Conservation (phyloP, 305 asterid species). For the Ajuga reptans region DNA sequence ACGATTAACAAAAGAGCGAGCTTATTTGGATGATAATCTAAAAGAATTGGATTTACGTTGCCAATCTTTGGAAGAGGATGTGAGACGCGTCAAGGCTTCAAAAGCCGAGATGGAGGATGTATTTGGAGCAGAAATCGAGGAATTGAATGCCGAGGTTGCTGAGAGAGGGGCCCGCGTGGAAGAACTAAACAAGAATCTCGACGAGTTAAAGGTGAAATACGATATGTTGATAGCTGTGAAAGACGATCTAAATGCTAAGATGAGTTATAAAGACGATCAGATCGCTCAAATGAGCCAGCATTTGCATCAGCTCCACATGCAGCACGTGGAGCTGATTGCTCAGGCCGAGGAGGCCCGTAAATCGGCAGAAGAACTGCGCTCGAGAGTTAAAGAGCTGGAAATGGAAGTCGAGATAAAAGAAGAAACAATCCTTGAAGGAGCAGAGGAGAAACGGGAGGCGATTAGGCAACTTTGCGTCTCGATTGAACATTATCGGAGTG, state of each 20-base stretch:
- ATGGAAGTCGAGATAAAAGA: constrained; percentile 47
- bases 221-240: constrained; percentile 27
- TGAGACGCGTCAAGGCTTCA: constrained; percentile 47
- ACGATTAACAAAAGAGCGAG: constrained; percentile 41
- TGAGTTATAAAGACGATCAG: constrained; percentile 36
- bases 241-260: constrained; percentile 31
- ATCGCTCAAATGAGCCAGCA: constrained; percentile 43
- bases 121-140: constrained; percentile 35
- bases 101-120: constrained; percentile 45
- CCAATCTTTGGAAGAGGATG: constrained; percentile 67
- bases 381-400: constrained; percentile 52
- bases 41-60: constrained; percentile 65
- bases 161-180: constrained; percentile 39
- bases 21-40: constrained; percentile 56
- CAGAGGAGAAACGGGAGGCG: constrained; percentile 89
- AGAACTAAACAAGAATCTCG: constrained; percentile 34
- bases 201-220: constrained; percentile 27
- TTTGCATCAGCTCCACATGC: constrained; percentile 53
- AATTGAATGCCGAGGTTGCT: constrained; percentile 33
- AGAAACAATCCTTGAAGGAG: constrained; percentile 59
- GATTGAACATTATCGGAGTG: constrained; percentile 74
- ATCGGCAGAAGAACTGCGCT: constrained; percentile 32
- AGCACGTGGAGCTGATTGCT: constrained; percentile 42
- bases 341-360: constrained; percentile 38
- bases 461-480: constrained; percentile 89